Evolutionary conservation across 2,329 filamentous ascomycete species (phyloP).

Genomic region (Xylaria sp.): DNA sequence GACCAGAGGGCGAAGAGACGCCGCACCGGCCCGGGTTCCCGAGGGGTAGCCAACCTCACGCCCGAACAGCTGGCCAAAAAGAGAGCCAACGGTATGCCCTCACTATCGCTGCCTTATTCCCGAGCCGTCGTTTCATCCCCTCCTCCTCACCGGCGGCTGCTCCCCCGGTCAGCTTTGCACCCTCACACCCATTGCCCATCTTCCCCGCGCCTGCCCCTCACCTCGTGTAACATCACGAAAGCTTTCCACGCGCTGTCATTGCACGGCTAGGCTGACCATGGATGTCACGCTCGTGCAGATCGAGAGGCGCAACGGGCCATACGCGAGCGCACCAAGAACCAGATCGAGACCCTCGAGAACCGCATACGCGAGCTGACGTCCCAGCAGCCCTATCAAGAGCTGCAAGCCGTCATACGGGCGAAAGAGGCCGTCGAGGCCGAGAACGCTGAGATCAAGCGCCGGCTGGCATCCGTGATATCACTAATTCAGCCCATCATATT

Average conservation of each 20-base stretch:
- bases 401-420: slow-evolving; percentile 73
- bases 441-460: slow-evolving; percentile 75
- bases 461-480: slow-evolving; percentile 66
- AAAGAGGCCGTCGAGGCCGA: slow-evolving; percentile 79
- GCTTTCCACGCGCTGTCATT: neutral
- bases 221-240: neutral
- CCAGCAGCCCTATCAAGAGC: slow-evolving; percentile 81
- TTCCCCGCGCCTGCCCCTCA: neutral
- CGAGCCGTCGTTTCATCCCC: slow-evolving; percentile 3
- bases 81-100: slow-evolving; percentile 55
- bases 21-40: slow-evolving; percentile 47
- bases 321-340: slow-evolving; percentile 77
- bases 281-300: slow-evolving; percentile 51
- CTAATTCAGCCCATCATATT: slow-evolving; percentile 66
- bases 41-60: slow-evolving; percentile 65
- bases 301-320: slow-evolving; percentile 86
- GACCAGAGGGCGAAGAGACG: slow-evolving; percentile 48
- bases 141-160: no score
- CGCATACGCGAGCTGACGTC: slow-evolving; percentile 75
- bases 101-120: neutral
- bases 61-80: slow-evolving; percentile 75
- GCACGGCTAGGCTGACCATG: slow-evolving; percentile 13
- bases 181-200: neutral
- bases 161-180: neutral
- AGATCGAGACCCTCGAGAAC: slow-evolving; percentile 74